Conservation (phyloP, 2,329 filamentous ascomycete species). For the Epichloe baconii region DNA sequence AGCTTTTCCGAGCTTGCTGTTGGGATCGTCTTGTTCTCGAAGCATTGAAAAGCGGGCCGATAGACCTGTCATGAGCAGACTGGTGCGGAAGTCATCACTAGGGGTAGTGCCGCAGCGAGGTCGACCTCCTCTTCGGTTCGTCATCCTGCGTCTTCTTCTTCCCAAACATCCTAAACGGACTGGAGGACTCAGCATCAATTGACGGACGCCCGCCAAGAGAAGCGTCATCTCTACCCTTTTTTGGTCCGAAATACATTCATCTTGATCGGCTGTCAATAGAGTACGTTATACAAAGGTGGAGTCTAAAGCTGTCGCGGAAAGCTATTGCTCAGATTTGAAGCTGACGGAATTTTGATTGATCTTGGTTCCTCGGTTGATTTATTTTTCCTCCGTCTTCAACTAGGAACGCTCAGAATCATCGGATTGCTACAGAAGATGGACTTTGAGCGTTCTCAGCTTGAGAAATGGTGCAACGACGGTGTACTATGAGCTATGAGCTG, state of each 20-base stretch:
- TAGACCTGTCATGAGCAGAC: conserved; percentile 86
- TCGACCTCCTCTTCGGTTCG: conserved; percentile 57
- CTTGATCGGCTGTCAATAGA: background rate
- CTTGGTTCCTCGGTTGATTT: background rate
- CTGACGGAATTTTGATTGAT: background rate
- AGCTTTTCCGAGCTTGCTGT: conserved; percentile 79
- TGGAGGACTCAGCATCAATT: conserved; percentile 40
- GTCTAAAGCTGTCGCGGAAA: background rate
- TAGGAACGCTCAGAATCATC: background rate
- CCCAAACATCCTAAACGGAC: conserved; percentile 41
- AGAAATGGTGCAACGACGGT: background rate
- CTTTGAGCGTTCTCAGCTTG: background rate
- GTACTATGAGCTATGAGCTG: background rate
- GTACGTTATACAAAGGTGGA: background rate
- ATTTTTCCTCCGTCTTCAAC: background rate
- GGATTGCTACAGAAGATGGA: background rate
- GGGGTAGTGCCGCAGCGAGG: conserved; percentile 61
- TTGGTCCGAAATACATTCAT: conserved; percentile 68
- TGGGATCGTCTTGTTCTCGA: conserved; percentile 84
- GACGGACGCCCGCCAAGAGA: conserved; percentile 33
- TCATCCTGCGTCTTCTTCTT: conserved; percentile 41
- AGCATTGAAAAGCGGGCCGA: conserved; percentile 96
- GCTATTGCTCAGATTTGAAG: background rate
- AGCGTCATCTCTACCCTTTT: conserved; percentile 51
- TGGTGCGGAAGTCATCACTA: conserved; percentile 85